phyloP scores from a whole-genome alignment of 768 basidiomycete genomes.

The Pleurotus eryngii region DNA sequence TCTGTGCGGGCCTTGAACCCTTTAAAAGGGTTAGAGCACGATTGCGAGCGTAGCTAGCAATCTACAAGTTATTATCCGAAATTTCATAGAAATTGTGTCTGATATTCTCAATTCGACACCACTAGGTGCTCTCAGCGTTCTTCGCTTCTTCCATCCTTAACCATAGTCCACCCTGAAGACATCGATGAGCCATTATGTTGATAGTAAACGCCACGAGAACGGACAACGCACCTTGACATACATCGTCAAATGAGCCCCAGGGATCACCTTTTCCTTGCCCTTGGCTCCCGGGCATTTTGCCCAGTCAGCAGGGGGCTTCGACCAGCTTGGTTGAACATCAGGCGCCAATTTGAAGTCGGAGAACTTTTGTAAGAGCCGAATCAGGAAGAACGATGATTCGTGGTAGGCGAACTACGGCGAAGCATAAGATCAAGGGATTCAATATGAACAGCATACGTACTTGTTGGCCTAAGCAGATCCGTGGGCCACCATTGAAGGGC shows the following conservation, averaged over 20 bases:
- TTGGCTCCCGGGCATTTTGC: slow-evolving; percentile 30
- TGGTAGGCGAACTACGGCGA: slow-evolving; percentile 57
- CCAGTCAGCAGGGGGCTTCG: slow-evolving; percentile 46
- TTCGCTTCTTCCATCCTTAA: slow-evolving; percentile 6
- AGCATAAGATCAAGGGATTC: too few species aligned
- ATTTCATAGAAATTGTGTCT: background rate
- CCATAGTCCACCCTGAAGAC: slow-evolving; percentile 1
- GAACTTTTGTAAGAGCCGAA: slow-evolving; percentile 56
- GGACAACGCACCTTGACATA: slow-evolving; percentile 36
- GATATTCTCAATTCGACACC: background rate
- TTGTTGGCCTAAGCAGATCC: slow-evolving; percentile 51
- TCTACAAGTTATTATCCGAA: background rate
- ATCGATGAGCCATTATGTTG: too few species aligned
- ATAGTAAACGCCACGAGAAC: too few species aligned
- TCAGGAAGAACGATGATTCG: slow-evolving; percentile 60
- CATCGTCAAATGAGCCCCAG: slow-evolving; percentile 52
- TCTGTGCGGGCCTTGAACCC: too few species aligned
- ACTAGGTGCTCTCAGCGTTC: background rate
- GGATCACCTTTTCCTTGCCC: slow-evolving; percentile 43
- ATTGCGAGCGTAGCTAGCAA: too few species aligned
- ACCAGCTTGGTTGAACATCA: slow-evolving; percentile 40
- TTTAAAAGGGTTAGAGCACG: too few species aligned
- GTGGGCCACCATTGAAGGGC: slow-evolving; percentile 50
- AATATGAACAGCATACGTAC: slow-evolving; percentile 16
- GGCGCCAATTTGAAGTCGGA: slow-evolving; percentile 39